These are phyloP conservation scores for Amphicarpaea edgeworthii DNA, from an alignment of 306 rosid genomes.

Conservation along the genomic window DNA sequence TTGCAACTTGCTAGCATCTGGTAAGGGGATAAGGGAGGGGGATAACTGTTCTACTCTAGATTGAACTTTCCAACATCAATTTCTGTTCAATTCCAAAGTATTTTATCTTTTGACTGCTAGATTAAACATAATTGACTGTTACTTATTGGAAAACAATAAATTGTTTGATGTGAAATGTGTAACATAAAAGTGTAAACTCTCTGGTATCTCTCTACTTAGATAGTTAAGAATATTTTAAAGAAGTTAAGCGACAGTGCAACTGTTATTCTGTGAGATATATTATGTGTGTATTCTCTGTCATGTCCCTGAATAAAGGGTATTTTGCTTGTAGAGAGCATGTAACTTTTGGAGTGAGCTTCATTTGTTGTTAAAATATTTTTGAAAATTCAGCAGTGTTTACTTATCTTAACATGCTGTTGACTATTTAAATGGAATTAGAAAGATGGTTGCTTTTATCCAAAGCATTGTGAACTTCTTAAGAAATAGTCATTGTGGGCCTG, in stretches of 20 bases:
- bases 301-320: conserved; percentile 9
- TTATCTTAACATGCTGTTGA: background rate
- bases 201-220: conserved; percentile 22
- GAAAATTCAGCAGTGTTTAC: background rate
- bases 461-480: background rate
- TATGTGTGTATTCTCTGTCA: conserved; percentile 5
- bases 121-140: conserved; percentile 15
- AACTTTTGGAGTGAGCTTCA: background rate
- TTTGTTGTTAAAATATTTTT: conserved; percentile 2
- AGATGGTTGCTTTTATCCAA: background rate
- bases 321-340: background rate
- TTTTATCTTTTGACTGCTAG: conserved; percentile 13
- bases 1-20: conserved; percentile 25
- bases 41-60: background rate
- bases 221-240: background rate
- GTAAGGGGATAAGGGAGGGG: background rate
- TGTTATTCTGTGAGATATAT: conserved; percentile 2
- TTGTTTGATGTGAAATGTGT: background rate
- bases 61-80: conserved; percentile 1
- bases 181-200: conserved; percentile 15
- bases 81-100: conserved; percentile 11
- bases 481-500: background rate
- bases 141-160: background rate
- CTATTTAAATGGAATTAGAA: conserved; percentile 3
- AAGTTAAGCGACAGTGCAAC: background rate